phyloP scores from a whole-genome alignment of 1,284 basidiomycete genomes.

The Exobasidium rhododendri region DNA sequence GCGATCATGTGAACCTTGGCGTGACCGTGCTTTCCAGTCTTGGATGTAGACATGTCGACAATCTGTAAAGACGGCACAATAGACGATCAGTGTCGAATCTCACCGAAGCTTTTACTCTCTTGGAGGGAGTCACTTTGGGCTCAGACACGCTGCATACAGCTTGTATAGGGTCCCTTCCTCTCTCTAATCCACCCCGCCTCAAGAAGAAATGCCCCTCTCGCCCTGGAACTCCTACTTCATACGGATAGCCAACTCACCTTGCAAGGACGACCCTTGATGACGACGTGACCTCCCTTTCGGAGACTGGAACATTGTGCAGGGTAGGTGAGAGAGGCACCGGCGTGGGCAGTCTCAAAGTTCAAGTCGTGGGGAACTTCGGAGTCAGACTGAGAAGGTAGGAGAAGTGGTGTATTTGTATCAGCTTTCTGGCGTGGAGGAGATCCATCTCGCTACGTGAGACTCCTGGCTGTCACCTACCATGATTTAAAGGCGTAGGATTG shows the following conservation, averaged over 20 bases:
- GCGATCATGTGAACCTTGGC: constrained; percentile 98
- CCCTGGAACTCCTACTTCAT: too few relatives aligned
- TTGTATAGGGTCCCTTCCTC: not conserved
- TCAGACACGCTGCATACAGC: not conserved
- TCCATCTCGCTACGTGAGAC: not conserved
- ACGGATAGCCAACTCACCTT: constrained; percentile 59
- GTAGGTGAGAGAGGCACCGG: constrained; percentile 53
- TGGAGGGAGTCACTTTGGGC: constrained; percentile 5
- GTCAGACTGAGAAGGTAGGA: constrained; percentile 58
- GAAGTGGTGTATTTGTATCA: too few relatives aligned
- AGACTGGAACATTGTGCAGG: constrained; percentile 97
- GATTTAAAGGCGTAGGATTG: not conserved
- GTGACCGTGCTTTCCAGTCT: constrained; percentile 96
- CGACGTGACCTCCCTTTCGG: constrained; percentile 84
- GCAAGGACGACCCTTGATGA: constrained; percentile 97
- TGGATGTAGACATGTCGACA: constrained; percentile 90
- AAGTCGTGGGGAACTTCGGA: constrained; percentile 79
- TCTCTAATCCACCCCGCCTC: too few relatives aligned
- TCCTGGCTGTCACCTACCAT: not conserved
- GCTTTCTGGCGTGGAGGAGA: not conserved
- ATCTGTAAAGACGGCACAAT: too few relatives aligned
- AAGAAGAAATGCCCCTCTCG: too few relatives aligned
- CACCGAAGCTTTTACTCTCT: not conserved
- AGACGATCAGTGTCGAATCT: not conserved
- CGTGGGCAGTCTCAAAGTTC: constrained; percentile 70